phyloP scores from a whole-genome alignment of 108 stramenopile species.

The Cylindrotheca fusiformis region DNA sequence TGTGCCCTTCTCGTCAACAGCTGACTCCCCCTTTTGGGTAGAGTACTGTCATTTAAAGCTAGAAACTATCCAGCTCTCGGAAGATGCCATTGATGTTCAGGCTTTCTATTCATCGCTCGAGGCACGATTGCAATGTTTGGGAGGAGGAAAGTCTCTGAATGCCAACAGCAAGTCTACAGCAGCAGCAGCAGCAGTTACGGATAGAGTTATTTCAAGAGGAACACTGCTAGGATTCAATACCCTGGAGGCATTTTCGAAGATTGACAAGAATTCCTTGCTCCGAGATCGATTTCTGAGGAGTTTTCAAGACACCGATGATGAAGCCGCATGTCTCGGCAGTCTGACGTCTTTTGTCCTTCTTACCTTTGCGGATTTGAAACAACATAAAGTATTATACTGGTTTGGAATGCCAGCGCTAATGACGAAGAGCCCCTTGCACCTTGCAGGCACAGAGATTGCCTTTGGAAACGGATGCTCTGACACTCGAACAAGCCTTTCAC shows the following conservation, averaged over 20 bases:
- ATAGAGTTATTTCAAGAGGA: slow-evolving; percentile 20
- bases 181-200: background rate
- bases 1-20: slow-evolving; percentile 69
- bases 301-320: background rate
- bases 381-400: slow-evolving; percentile 83
- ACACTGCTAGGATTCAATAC: slow-evolving; percentile 68
- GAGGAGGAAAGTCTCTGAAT: slow-evolving; percentile 12
- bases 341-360: slow-evolving; percentile 44
- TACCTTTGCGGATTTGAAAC: slow-evolving; percentile 74
- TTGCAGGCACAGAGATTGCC: slow-evolving; percentile 1
- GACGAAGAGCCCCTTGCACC: slow-evolving; percentile 5
- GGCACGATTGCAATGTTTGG: slow-evolving; percentile 48
- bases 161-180: background rate
- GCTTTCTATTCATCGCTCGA: slow-evolving; percentile 37
- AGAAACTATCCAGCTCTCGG: slow-evolving; percentile 60
- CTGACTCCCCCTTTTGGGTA: slow-evolving; percentile 87
- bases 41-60: slow-evolving; percentile 65
- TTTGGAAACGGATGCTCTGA: background rate
- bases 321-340: slow-evolving; percentile 15
- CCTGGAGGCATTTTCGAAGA: slow-evolving; percentile 64
- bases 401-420: slow-evolving; percentile 79
- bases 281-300: slow-evolving; percentile 40
- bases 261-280: slow-evolving; percentile 71
- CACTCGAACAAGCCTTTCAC: slow-evolving; percentile 14
- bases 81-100: slow-evolving; percentile 52